Percentiles rank a stretch among this genome's conserved stretches.
Conservation (phyloP, 192 early-diverging fungal species). For the Gamsiella multidivaricata region DNA sequence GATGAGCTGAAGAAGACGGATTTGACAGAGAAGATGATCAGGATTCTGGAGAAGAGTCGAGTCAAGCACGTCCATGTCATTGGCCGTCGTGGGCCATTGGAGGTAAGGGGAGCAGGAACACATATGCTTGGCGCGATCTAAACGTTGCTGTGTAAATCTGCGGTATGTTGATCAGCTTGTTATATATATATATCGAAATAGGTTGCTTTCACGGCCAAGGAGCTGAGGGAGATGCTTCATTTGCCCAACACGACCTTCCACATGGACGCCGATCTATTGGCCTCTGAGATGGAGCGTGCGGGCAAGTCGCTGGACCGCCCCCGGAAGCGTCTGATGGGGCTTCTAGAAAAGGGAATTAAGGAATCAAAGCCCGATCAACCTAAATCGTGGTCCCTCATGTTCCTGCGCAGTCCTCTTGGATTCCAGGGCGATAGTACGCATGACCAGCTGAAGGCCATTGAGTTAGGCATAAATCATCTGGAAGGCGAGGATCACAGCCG, state of each 20-base stretch:
- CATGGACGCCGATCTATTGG: constrained; percentile 71
- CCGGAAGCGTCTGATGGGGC: constrained; percentile 85
- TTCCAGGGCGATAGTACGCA: constrained; percentile 43
- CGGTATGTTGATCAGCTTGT: background rate
- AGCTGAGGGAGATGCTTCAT: constrained; percentile 91
- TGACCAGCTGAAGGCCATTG: constrained; percentile 50
- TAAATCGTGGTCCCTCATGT: constrained; percentile 79
- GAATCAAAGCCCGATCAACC: constrained; percentile 54
- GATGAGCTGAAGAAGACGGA: constrained; percentile 86
- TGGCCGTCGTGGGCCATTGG: constrained; percentile 91
- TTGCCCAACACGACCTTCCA: constrained; percentile 72
- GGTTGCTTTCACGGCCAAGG: constrained; percentile 93
- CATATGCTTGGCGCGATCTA: background rate
- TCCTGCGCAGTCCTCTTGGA: constrained; percentile 76
- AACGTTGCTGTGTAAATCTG: background rate
- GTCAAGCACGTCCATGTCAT: constrained; percentile 89
- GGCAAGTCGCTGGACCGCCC: constrained; percentile 64
- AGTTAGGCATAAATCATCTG: constrained; percentile 75
- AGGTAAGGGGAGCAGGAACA: constrained; percentile 62
- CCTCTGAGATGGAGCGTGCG: constrained; percentile 59
- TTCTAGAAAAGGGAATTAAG: constrained; percentile 72
- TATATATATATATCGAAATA: constrained; percentile 34
- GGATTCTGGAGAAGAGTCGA: constrained; percentile 68
- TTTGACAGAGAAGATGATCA: constrained; percentile 80
- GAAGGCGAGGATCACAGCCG: constrained; percentile 68